Percentiles rank a stretch among this genome's conserved stretches.
These are phyloP conservation scores for Conticribra weissflogii DNA, from an alignment of 108 stramenopile genomes.

Conservation along the genomic window DNA sequence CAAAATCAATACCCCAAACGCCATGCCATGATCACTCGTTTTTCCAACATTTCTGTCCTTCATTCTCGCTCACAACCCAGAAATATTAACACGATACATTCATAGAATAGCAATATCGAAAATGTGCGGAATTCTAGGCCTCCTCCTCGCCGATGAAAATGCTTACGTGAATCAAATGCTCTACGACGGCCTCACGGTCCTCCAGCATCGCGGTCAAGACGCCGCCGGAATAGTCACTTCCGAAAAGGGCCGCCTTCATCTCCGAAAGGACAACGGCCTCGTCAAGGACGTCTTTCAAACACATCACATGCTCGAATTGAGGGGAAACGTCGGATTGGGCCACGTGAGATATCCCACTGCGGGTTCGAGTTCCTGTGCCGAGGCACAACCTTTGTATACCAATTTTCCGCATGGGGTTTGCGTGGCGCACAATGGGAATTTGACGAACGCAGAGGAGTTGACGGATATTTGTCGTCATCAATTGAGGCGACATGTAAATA, in stretches of 20 bases:
- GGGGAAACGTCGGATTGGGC: conserved; percentile 93
- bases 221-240: conserved; percentile 98
- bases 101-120: no score
- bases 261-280: conserved; percentile 96
- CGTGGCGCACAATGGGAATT: conserved; percentile 98
- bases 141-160: conserved; percentile 84
- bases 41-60: no score
- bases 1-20: no score
- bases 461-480: conserved; percentile 52
- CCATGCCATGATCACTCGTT: no score
- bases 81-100: no score
- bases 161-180: conserved; percentile 92
- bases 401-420: conserved; percentile 98
- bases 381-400: conserved; percentile 97
- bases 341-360: conserved; percentile 99
- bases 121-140: conserved; percentile 93
- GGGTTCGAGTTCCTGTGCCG: conserved; percentile 85
- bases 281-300: conserved; percentile 97
- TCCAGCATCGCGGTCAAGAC: conserved; percentile 99
- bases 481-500: conserved; percentile 92
- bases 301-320: conserved; percentile 92
- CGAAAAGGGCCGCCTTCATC: conserved; percentile 81
- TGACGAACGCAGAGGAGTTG: conserved; percentile 90
- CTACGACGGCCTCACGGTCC: conserved; percentile 96
- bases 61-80: no score